Evolutionary conservation across 73 alveolate species (phyloP).

Genomic region (Uronychia binucleata): DNA sequence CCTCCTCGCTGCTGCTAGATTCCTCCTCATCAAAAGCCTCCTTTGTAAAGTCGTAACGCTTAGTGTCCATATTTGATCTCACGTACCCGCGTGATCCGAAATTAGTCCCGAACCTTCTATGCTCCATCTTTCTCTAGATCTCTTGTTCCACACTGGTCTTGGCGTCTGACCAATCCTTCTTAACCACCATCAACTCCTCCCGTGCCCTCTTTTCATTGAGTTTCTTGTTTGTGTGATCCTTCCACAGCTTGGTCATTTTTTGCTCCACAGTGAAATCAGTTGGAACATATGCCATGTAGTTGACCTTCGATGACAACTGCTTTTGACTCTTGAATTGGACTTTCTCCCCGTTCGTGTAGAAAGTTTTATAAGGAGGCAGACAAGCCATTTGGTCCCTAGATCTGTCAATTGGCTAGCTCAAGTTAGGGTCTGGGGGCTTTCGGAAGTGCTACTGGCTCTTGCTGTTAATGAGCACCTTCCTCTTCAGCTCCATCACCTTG

Average conservation of each 20-base stretch:
- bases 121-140: slow-evolving; percentile 42
- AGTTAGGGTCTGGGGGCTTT: slow-evolving; percentile 7
- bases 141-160: slow-evolving; percentile 49
- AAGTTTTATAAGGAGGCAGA: slow-evolving; percentile 37
- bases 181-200: slow-evolving; percentile 31
- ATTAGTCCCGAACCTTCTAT: slow-evolving; percentile 37
- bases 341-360: slow-evolving; percentile 50
- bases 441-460: neutral
- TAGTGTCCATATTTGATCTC: slow-evolving; percentile 37
- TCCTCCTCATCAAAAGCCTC: slow-evolving; percentile 31
- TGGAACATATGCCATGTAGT: slow-evolving; percentile 41
- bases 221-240: slow-evolving; percentile 12
- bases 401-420: neutral
- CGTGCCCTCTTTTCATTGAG: slow-evolving; percentile 47
- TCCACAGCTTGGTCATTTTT: slow-evolving; percentile 49
- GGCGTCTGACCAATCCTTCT: slow-evolving; percentile 65
- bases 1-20: slow-evolving; percentile 25
- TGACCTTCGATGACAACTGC: slow-evolving; percentile 4
- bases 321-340: slow-evolving; percentile 34
- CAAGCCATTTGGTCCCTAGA: slow-evolving; percentile 9
- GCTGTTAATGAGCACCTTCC: neutral
- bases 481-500: neutral
- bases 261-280: slow-evolving; percentile 39
- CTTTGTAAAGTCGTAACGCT: slow-evolving; percentile 22
- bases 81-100: slow-evolving; percentile 53